These are phyloP conservation scores for Taphrina flavorubra DNA, from an alignment of 1,139 yeast genomes.

Conservation along the genomic window DNA sequence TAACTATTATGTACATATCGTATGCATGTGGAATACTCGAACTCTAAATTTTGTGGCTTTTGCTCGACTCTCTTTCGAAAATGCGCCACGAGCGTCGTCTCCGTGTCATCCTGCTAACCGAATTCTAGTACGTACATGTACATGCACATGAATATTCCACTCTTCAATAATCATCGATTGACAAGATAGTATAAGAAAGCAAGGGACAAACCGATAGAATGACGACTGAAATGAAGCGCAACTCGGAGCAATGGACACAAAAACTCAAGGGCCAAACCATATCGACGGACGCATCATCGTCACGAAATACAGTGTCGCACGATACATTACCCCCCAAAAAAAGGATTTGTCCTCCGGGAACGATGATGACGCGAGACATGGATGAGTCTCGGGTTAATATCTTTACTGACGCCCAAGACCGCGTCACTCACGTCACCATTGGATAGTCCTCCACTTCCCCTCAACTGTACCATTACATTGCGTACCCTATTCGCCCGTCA, in stretches of 20 bases:
- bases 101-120: no score
- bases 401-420: slow-evolving; percentile 8
- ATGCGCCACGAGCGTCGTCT: no score
- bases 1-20: no score
- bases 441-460: background rate
- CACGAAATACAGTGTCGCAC: slow-evolving; percentile 12
- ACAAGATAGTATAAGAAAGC: no score
- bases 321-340: background rate
- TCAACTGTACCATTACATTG: no score
- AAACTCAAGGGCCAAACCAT: background rate
- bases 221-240: background rate
- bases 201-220: background rate
- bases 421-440: slow-evolving; percentile 27
- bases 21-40: no score
- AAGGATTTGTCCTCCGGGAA: slow-evolving; percentile 21
- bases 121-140: no score
- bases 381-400: slow-evolving; percentile 14
- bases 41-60: no score
- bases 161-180: no score
- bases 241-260: slow-evolving; percentile 1
- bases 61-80: no score
- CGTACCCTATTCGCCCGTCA: no score
- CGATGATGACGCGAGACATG: slow-evolving; percentile 24
- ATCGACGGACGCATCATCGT: background rate
- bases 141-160: no score